phyloP scores from a whole-genome alignment of 106 monocot species.

The Acorus gramineus region DNA sequence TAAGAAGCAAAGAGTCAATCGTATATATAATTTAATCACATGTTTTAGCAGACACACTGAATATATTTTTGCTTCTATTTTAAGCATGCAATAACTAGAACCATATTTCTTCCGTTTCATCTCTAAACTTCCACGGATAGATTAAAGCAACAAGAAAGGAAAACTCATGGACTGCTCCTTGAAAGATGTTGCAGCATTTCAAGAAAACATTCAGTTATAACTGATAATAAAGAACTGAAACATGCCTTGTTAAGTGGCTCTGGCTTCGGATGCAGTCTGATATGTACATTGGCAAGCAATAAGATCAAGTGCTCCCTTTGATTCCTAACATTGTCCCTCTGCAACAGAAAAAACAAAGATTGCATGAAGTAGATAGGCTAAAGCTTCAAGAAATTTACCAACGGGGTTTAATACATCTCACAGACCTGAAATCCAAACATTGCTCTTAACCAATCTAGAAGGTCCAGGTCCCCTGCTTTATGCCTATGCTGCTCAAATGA shows the following conservation, averaged over 20 bases:
- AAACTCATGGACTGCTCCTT: too few species aligned
- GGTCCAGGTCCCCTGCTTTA: slow-evolving; percentile 74
- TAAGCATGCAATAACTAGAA: too few species aligned
- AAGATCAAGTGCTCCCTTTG: slow-evolving; percentile 92
- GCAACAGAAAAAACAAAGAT: slow-evolving; percentile 11
- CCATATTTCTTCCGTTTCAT: too few species aligned
- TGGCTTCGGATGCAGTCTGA: slow-evolving; percentile 76
- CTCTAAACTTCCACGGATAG: too few species aligned
- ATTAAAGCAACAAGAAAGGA: too few species aligned
- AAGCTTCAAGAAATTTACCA: neutral
- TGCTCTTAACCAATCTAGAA: slow-evolving; percentile 89
- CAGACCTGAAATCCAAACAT: slow-evolving; percentile 98
- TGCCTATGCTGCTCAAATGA: slow-evolving; percentile 74
- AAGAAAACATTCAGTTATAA: neutral
- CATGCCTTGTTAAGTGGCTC: slow-evolving; percentile 90
- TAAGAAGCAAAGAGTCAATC: too few species aligned
- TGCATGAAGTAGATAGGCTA: neutral
- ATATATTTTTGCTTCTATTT: too few species aligned
- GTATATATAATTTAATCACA: too few species aligned
- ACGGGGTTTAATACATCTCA: neutral
- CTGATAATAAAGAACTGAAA: neutral
- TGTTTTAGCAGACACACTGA: too few species aligned
- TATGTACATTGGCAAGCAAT: slow-evolving; percentile 80
- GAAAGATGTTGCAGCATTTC: too few species aligned
- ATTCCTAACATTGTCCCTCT: slow-evolving; percentile 85